Conservation (phyloP, 208 protist species). For the Trypanosoma avium region DNA sequence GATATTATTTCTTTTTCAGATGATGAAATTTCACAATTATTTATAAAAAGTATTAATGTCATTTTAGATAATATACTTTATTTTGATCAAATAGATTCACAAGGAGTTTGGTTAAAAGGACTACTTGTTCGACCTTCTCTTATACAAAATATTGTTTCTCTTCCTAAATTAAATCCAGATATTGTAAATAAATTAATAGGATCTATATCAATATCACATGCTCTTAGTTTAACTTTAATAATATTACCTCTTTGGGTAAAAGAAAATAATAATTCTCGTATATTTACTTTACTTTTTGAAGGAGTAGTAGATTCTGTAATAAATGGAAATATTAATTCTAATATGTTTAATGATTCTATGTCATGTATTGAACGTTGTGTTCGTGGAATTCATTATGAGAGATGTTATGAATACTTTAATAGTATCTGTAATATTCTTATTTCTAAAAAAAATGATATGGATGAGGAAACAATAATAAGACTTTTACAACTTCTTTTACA, state of each 20-base stretch:
- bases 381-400: neutral
- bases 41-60: constrained; percentile 15
- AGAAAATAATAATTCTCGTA: neutral
- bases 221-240: constrained; percentile 15
- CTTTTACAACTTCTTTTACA: constrained; percentile 10
- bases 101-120: constrained; percentile 39
- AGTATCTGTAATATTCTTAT: neutral
- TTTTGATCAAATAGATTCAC: constrained; percentile 37
- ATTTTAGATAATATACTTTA: constrained; percentile 28
- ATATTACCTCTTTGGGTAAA: constrained; percentile 28
- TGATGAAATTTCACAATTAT: constrained; percentile 13
- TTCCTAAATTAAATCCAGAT: constrained; percentile 9
- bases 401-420: constrained; percentile 10
- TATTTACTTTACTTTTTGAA: constrained; percentile 7
- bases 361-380: constrained; percentile 18
- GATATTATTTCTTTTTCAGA: constrained; percentile 14
- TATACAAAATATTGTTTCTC: constrained; percentile 10
- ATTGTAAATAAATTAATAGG: constrained; percentile 2
- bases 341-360: constrained; percentile 13
- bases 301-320: constrained; percentile 9
- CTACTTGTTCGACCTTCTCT: constrained; percentile 42
- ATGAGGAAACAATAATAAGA: neutral
- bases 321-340: neutral
- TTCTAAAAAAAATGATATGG: neutral
- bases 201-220: constrained; percentile 12